These are phyloP conservation scores for Nemania sp. DNA, from an alignment of 2,329 filamentous ascomycete species.

Conservation along the genomic window DNA sequence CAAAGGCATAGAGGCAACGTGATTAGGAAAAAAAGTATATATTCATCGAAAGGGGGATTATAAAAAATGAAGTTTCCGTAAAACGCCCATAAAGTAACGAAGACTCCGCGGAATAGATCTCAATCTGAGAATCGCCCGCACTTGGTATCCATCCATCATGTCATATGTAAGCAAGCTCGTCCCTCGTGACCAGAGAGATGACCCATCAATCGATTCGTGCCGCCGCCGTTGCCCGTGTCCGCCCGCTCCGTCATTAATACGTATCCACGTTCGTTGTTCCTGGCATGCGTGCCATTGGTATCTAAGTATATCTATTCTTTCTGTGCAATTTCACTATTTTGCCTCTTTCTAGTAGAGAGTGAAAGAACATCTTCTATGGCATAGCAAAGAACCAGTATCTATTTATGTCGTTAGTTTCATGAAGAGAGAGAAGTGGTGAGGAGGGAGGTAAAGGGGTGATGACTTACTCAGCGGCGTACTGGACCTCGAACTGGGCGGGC, in stretches of 20 bases:
- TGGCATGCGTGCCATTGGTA: background rate
- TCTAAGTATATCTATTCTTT: background rate
- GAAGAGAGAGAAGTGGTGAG: background rate
- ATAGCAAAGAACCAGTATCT: constrained; percentile 51
- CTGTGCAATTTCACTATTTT: constrained; percentile 8
- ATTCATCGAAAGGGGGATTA: constrained; percentile 33
- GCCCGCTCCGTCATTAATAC: constrained; percentile 18
- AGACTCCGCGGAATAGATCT: background rate
- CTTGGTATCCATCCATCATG: constrained; percentile 12
- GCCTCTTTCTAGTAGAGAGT: background rate
- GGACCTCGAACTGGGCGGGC: constrained; percentile 73
- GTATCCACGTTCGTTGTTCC: background rate
- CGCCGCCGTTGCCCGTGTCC: background rate
- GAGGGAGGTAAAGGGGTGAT: constrained; percentile 38
- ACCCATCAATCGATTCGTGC: background rate
- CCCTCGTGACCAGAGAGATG: background rate
- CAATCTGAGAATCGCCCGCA: background rate
- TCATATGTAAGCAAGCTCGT: background rate
- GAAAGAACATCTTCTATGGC: background rate
- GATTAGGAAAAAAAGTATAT: constrained; percentile 25
- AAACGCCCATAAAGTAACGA: background rate
- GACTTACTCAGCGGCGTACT: constrained; percentile 87
- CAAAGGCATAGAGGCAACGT: background rate
- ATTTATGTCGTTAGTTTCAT: background rate
- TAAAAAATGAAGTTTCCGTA: constrained; percentile 4